Evolutionary conservation across 139 green algal genomes (phyloP), one percentile per base, ranked within the genome.

Genomic region (Micractinium conductrix): DNA sequence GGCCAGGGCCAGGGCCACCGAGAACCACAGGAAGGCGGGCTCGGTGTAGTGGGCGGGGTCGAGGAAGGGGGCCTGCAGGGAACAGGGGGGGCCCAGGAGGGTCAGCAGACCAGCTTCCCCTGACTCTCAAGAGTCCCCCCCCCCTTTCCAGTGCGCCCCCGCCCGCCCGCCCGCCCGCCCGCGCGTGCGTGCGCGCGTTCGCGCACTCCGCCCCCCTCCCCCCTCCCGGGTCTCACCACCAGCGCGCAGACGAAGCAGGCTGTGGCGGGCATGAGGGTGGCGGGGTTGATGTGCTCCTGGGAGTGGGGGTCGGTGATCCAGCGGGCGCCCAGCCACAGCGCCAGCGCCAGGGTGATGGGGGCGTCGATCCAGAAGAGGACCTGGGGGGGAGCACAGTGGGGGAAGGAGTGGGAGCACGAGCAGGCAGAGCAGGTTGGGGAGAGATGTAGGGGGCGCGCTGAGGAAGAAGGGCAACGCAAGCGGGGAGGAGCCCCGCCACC

Each of bases 231-330:
- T n/a, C n/a, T n/a, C n/a, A n/a, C n/a, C 40, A 88, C 72, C 44
- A 88, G 42, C 28, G 87, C 80, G 16, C 81, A 68, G 24, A 91
- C 85, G 40, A 91, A 85, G 79, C 60, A 81, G 45, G 60, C 79
- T 21, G 62, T 53, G 35, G 87, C 80, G 45, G 87, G 62, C 40
- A 90, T 42, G 65, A 91, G 78, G 78, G 81, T 91, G 35, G 72
- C 58, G 40, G 89, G 80, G 79, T 88, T 87, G n/a, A 92, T 33
- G 79, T 92, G 89, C 85, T 92, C 89, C 24, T 85, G 72, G 58
- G 88, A 87, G 63, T 87, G 70, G 63, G 75, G 80, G 22, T 65
- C 35, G 19, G 63, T 80, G 42, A 92, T 84, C 89, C 89, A 92
- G 45, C 67, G 50, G 30, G n/a, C 78, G 26, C 87, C 82, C 45